Conservation (phyloP, 2,329 filamentous ascomycete genomes). For the Knoxdaviesia capensis region DNA sequence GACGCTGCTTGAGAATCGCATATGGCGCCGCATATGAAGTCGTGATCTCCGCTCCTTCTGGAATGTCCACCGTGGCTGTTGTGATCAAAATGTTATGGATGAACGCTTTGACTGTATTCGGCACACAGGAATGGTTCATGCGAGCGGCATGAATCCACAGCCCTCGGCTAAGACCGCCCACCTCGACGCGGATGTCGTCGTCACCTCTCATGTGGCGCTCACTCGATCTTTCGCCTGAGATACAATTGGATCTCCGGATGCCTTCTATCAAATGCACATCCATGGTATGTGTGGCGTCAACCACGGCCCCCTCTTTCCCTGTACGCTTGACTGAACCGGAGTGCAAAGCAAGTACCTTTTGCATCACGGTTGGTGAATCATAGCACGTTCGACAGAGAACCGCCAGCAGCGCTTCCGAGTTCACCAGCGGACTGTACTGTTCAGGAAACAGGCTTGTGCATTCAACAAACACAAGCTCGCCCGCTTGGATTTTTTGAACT, state of each 20-base stretch:
- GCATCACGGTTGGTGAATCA: slow-evolving; percentile 17
- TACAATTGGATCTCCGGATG: slow-evolving; percentile 20
- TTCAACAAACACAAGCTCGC: slow-evolving; percentile 21
- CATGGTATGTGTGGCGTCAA: slow-evolving; percentile 15
- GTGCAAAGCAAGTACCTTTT: slow-evolving; percentile 14
- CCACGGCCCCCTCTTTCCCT: slow-evolving; percentile 12
- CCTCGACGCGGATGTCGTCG: background rate
- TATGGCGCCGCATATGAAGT: slow-evolving; percentile 17
- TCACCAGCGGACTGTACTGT: slow-evolving; percentile 18
- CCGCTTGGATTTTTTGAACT: slow-evolving; percentile 13
- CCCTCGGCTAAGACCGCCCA: slow-evolving; percentile 7
- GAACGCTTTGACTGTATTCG: slow-evolving; percentile 17
- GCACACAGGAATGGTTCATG: slow-evolving; percentile 21
- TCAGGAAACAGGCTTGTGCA: slow-evolving; percentile 17
- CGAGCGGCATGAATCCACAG: slow-evolving; percentile 18
- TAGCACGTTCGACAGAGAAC: slow-evolving; percentile 17
- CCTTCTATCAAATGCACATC: slow-evolving; percentile 19
- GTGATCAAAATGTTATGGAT: slow-evolving; percentile 23
- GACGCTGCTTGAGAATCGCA: slow-evolving; percentile 9
- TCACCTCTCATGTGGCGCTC: slow-evolving; percentile 9
- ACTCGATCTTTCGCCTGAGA: slow-evolving; percentile 7
- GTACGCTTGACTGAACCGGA: slow-evolving; percentile 13
- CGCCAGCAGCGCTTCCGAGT: slow-evolving; percentile 22
- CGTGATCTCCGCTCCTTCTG: slow-evolving; percentile 16
- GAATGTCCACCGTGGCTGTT: slow-evolving; percentile 16